Evolutionary conservation across 495 filamentous ascomycete species (phyloP), one percentile per base, ranked within the genome.

Genomic region (Penicillium subrubescens): DNA sequence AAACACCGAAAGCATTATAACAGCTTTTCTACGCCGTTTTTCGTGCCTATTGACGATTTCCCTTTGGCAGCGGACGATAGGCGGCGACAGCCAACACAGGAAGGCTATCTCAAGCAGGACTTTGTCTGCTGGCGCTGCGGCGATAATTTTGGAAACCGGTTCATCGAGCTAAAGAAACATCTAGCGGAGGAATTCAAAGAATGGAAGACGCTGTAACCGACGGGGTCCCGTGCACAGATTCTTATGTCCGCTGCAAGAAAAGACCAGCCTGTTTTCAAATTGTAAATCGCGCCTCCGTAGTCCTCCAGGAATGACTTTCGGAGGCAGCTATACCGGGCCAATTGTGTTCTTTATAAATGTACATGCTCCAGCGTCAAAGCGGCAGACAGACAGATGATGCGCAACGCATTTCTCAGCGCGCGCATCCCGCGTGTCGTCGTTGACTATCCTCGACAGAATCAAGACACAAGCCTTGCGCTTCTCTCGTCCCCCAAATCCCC

Each of bases 1-100:
- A 92, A 90, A 77, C 88, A 93, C 71, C 79, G 85, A 59, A 96
- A 93, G 72, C 95, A 99, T 79, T 98, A 97, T 77, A 94, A 93
- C 71, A 92, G 88, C 66, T 97, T 99, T 76, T 83, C 87, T 23
- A 97, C 93, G 37, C 82, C 83, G n/a, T 99, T 99, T 72, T 89
- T 99, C 29, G 83, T 97, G 3, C 79, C 82, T 25, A 66, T 98
- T n/a, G 88, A 87, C 21, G 91, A 92, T 57, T 94, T 96, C 59
- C 95, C 95, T 17, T 76, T 97, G 39, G 81, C 80, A 0, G 54
- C 77, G 51, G 81, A 88, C 51, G 91, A 93, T 72, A 66, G 66
- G 57, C 79, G 90, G 44, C 78, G 88, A 61, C 72, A 87, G 66
- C 81, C 84, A 8, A 81, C 76, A 5, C 61, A 71, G 58, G 79